Evolutionary conservation across 2,329 filamentous ascomycete genomes (phyloP), one percentile per base, ranked within the genome.

Genomic region (Daldinia sp.): DNA sequence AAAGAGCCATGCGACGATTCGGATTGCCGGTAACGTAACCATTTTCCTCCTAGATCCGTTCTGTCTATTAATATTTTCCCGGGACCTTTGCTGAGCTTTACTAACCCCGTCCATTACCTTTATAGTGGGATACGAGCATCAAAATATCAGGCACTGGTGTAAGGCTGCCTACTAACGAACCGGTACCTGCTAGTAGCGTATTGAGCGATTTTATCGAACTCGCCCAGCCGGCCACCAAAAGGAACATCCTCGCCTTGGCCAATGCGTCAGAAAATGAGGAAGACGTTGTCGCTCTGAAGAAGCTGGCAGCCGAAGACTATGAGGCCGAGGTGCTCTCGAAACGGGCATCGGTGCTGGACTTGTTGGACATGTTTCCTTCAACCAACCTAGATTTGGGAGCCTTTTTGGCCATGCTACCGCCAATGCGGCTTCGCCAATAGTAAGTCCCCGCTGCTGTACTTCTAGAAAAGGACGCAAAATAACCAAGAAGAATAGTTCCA

Each of bases 401-500:
- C 1, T 87, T 77, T 77, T 89, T 34, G 77, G 64, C 81, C 37
- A 85, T 88, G 79, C 81, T 89, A 0, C 85, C 85, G 1, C 85
- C 87, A 0, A 86, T 90, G 83, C 83, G 86, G 2, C 78, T 85
- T 21, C 82, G 86, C 3, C 85, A 87, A 69, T 88, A 88, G 74
- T 72, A 45, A 53, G 63, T 52, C 7, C 23, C 6, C 13, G 6
- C 19, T 32, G 9, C 4, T 4, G 15, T 15, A 2, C 9, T 7
- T 21, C 3, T 9, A 27, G 23, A 1, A 30, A 25, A 35, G 27
- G 8, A 8, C n/a, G 11, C 15, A n/a, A 52, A 43, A 8, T 58
- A 50, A 60, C 56, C 34, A 4, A 4, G 15, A 9, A 13, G 6
- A 13, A 10, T 35, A 65, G 63, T 48, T 65, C 63, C 6, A 63